Percentiles rank a stretch among this genome's conserved stretches.
Evolutionary conservation across 2,329 filamentous ascomycete species (phyloP).

Genomic region (Cladosporium sp.): DNA sequence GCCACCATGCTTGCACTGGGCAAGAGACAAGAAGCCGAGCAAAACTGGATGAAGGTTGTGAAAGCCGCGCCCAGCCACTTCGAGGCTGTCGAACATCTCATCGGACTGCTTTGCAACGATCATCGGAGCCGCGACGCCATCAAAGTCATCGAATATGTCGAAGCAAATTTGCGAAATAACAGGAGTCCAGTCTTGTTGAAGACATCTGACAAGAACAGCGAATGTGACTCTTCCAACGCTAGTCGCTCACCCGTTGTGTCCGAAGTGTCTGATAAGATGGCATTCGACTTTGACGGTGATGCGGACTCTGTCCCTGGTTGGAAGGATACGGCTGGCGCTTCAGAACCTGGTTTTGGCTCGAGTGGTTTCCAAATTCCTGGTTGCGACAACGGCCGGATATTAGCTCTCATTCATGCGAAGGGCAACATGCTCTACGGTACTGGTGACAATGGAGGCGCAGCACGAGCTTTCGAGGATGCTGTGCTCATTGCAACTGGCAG

Average conservation of each 20-base stretch:
- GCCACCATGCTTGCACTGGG: conserved; percentile 84
- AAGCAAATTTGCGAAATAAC: conserved; percentile 64
- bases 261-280: conserved; percentile 57
- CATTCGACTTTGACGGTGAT: conserved; percentile 59
- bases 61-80: conserved; percentile 83
- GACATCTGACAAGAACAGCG: conserved; percentile 58
- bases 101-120: conserved; percentile 79
- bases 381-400: conserved; percentile 85
- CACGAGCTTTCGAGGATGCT: conserved; percentile 90
- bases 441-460: conserved; percentile 78
- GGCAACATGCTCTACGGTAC: conserved; percentile 96
- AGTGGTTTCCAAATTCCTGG: conserved; percentile 85
- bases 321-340: conserved; percentile 44
- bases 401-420: conserved; percentile 94
- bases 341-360: conserved; percentile 65
- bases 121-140: conserved; percentile 84
- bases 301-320: conserved; percentile 41
- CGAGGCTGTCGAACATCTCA: conserved; percentile 91
- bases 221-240: conserved; percentile 57
- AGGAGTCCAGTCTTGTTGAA: conserved; percentile 51
- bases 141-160: conserved; percentile 81
- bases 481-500: conserved; percentile 84
- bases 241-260: conserved; percentile 58
- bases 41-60: conserved; percentile 83
- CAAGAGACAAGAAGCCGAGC: conserved; percentile 79